Evolutionary conservation across 164 flowering plant genomes (phyloP), one percentile per base, ranked within the genome.

Genomic region (Nelumbo lutea): DNA sequence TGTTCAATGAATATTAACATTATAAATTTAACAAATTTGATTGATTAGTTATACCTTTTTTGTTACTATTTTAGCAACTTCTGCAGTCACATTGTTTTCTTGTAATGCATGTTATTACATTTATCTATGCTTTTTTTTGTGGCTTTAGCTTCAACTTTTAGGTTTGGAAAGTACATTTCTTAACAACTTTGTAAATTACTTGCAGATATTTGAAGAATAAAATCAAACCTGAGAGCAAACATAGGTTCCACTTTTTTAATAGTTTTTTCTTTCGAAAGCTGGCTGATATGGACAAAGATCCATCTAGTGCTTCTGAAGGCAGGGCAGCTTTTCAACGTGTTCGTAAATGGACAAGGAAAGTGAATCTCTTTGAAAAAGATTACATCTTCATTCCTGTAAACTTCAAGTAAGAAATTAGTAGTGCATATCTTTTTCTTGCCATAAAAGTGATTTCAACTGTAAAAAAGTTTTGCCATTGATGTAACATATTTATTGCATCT

Each of bases 281-380:
- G 74, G 97, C 89, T 69, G 97, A 92, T 80, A 74, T 87, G 47
- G 97, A 89, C 83, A 92, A 88, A 83, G 83, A 86, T 81, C 94
- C 91, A 43, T 78, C 83, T 11, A 83, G 87, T 79, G 86, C 81
- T 70, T 82, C 82, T 62, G 96, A 90, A 75, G 97, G 99, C 62
- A 84, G 81, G 72, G 96, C 91, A 66, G 97, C 96, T 74, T 95
- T 92, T 77, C 87, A 76, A 45, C 97, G 95, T 78, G 99, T 95
- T 71, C 92, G 87, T 44, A 92, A 90, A 72, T 95, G 99, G 99
- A 95, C 99, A 40, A 84, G 96, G 77, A 95, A 95, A 82, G 85
- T 95, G 60, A 82, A 90, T 79, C 73, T 95, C 64, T 93, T 96
- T 82, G 91, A 83, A 71, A 95, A 90, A 79, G 97, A 95, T 78